Evolutionary conservation across 306 rosid species (phyloP), one percentile per base, ranked within the genome.

Genomic region (Argentina anserina): DNA sequence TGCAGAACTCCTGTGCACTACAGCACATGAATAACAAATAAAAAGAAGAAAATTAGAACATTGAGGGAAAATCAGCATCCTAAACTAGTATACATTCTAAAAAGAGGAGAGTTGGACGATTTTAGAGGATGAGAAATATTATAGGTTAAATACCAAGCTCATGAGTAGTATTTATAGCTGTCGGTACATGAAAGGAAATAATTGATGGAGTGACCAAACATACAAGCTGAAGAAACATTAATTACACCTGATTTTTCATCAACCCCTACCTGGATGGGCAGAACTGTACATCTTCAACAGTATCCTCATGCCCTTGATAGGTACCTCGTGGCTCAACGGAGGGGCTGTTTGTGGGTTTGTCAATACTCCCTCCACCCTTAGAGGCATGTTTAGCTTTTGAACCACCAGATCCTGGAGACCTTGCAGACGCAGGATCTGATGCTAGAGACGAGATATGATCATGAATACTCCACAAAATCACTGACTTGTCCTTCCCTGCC

Each of bases 211-310:
- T 45, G 33, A n/a, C 42, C 28, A 79, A 40, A 29, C 60, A 79
- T 43, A 42, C 56, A 60, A 79, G 25, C 75, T 77, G 28, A 15
- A 40, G 59, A 46, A 25, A 40, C 26, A 70, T 14, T 29, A 70
- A 70, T 21, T 70, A 62, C 50, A 52, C 28, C 28, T 36, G 10
- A 25, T 36, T 52, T 29, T 53, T 53, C 9, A 53, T 53, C 65
- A 34, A 9, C 15, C 61, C 33, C 79, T 87, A 94, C 99, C 96
- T 94, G 69, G 96, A 88, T 60, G 99, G 99, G 84, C 97, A 91
- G 85, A 94, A 94, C 52, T 97, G 78, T 81, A 94, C 99, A 86
- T 94, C 99, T 84, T 94, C 99, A 71, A 94, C 97, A 70, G 99
- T 94, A 78, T 94, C 97, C 31, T 82, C 93, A 62, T 91, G 99